phyloP scores from a whole-genome alignment of 2,329 filamentous ascomycete species.

The Graphilbum sp. region DNA sequence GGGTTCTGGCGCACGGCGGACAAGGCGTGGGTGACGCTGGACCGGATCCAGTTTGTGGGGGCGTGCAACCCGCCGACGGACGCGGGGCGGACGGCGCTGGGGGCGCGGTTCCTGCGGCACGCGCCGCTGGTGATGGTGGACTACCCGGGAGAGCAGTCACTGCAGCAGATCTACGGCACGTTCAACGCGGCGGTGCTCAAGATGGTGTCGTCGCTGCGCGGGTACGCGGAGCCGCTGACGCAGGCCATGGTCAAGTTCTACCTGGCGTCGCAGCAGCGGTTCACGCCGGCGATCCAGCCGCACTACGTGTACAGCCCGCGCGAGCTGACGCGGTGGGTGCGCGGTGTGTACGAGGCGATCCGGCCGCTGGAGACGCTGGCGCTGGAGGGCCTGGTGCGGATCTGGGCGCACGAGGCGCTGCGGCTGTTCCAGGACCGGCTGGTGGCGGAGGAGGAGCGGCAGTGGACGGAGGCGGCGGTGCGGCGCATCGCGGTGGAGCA shows the following conservation, averaged over 20 bases:
- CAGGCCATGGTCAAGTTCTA: constrained; percentile 98
- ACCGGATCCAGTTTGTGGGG: constrained; percentile 96
- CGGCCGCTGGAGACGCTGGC: constrained; percentile 75
- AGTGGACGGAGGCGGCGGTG: constrained; percentile 86
- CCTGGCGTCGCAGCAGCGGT: constrained; percentile 80
- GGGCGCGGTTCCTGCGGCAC: constrained; percentile 83
- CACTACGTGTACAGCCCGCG: constrained; percentile 99
- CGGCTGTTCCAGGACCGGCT: constrained; percentile 95
- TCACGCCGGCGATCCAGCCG: constrained; percentile 91
- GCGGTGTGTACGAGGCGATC: constrained; percentile 94
- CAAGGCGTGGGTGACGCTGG: constrained; percentile 93
- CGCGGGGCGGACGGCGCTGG: constrained; percentile 87
- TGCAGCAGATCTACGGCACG: constrained; percentile 95
- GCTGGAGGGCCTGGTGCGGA: constrained; percentile 81
- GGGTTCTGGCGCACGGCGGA: constrained; percentile 97
- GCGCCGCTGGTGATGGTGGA: constrained; percentile 99
- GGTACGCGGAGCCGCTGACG: constrained; percentile 85
- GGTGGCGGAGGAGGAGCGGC: constrained; percentile 81
- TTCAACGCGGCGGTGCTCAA: constrained; percentile 96
- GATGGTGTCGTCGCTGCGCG: constrained; percentile 85
- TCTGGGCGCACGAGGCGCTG: constrained; percentile 95
- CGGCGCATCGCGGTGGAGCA: constrained; percentile 72
- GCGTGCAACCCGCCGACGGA: constrained; percentile 98
- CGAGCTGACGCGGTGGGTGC: constrained; percentile 95
- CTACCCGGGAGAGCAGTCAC: constrained; percentile 87